Evolutionary conservation across 73 alveolate genomes (phyloP).

Genomic region (Paramecium sonneborni): DNA sequence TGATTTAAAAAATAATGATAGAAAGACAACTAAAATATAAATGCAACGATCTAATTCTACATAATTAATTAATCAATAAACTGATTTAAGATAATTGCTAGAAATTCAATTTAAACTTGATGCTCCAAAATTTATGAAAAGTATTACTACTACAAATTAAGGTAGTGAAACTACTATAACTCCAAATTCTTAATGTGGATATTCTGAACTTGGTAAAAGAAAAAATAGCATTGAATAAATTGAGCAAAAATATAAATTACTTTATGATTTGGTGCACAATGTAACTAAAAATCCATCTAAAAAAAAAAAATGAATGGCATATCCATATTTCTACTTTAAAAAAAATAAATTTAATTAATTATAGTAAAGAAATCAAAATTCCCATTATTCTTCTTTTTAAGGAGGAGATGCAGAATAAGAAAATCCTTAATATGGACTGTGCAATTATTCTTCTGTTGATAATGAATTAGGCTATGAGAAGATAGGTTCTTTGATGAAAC

Average conservation of each 20-base stretch:
- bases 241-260: background rate
- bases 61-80: background rate
- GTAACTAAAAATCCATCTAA: background rate
- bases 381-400: background rate
- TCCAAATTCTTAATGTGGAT: background rate
- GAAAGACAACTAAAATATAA: background rate
- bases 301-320: background rate
- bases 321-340: background rate
- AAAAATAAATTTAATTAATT: background rate
- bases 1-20: background rate
- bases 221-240: background rate
- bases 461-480: background rate
- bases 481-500: background rate
- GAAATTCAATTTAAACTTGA: background rate
- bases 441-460: background rate
- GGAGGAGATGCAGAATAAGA: background rate
- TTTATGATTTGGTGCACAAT: background rate
- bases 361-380: slow-evolving; percentile 5
- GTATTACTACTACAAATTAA: background rate
- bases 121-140: background rate
- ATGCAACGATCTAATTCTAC: background rate
- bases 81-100: background rate
- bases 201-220: background rate
- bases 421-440: slow-evolving; percentile 1
- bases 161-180: background rate